Conservation (phyloP, 2,329 filamentous ascomycete species). For the Magnaporthales sp. region DNA sequence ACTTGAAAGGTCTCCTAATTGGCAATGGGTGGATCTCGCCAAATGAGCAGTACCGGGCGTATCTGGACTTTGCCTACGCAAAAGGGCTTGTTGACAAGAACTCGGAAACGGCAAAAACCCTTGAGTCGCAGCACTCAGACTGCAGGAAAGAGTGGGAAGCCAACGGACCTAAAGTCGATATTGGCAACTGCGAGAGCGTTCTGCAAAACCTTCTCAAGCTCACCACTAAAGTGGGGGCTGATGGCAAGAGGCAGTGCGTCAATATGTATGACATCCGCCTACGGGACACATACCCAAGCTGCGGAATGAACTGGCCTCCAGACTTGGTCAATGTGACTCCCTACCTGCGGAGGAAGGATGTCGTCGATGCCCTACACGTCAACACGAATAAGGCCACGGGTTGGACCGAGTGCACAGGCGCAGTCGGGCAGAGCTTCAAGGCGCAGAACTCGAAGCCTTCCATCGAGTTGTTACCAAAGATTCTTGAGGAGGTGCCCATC, state of each 20-base stretch:
- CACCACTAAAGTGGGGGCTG: slow-evolving; percentile 39
- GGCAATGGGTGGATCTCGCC: slow-evolving; percentile 98
- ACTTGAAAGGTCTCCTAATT: slow-evolving; percentile 77
- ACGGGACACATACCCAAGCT: slow-evolving; percentile 69
- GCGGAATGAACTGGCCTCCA: slow-evolving; percentile 97
- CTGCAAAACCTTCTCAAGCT: slow-evolving; percentile 62
- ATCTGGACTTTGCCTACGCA: slow-evolving; percentile 73
- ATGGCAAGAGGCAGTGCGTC: slow-evolving; percentile 48
- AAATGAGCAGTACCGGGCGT: slow-evolving; percentile 79
- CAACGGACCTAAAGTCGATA: slow-evolving; percentile 53
- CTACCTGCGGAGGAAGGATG: slow-evolving; percentile 77
- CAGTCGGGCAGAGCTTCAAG: slow-evolving; percentile 64
- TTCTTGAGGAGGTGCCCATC: slow-evolving; percentile 70
- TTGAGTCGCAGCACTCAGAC: slow-evolving; percentile 60
- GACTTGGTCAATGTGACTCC: slow-evolving; percentile 71
- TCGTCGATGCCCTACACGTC: slow-evolving; percentile 73
- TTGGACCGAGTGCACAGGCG: slow-evolving; percentile 84
- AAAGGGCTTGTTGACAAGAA: slow-evolving; percentile 62
- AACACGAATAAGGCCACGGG: slow-evolving; percentile 73
- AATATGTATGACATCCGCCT: slow-evolving; percentile 98
- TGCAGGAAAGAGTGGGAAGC: slow-evolving; percentile 56
- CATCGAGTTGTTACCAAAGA: slow-evolving; percentile 63
- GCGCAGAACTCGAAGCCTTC: slow-evolving; percentile 64
- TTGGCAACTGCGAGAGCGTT: slow-evolving; percentile 64
- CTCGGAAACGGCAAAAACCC: slow-evolving; percentile 50